A percentile compares a stretch with the other conserved stretches of the same genome.
phyloP scores from a whole-genome alignment of 208 protist species.

The Pavlovales sp. region DNA sequence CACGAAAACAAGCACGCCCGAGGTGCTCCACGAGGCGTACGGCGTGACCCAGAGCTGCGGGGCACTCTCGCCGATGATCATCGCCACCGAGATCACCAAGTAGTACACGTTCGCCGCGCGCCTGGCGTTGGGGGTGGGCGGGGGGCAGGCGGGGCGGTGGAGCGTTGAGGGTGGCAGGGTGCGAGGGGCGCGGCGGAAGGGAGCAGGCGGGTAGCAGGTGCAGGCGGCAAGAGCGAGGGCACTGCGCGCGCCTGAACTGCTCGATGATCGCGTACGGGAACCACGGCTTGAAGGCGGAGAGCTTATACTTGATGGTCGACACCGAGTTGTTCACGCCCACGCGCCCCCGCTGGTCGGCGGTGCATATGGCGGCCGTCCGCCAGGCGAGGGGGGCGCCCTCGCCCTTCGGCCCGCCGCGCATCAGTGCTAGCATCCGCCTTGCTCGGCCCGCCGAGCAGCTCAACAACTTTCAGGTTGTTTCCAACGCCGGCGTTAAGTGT shows the following conservation, averaged over 20 bases:
- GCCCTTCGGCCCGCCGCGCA: no score
- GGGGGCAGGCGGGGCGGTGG: no score
- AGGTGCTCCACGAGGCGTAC: background rate
- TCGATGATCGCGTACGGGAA: background rate
- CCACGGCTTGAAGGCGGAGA: background rate
- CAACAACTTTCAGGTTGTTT: no score
- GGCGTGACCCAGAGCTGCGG: background rate
- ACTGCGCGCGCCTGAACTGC: background rate
- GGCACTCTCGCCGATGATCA: background rate
- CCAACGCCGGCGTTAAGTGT: no score
- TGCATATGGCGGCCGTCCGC: background rate
- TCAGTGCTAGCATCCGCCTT: no score
- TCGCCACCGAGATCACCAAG: background rate
- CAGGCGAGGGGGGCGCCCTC: no score
- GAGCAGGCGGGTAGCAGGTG: no score
- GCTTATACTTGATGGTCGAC: background rate
- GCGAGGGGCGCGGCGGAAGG: no score
- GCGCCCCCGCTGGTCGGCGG: background rate
- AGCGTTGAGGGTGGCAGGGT: no score
- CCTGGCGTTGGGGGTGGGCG: no score
- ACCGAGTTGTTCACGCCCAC: background rate
- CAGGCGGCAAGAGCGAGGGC: no score
- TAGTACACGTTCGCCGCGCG: background rate
- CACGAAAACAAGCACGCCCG: background rate
- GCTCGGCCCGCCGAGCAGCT: no score